phyloP scores from a whole-genome alignment of 139 green algal species.

The Tetradesmus lagerheimii region DNA sequence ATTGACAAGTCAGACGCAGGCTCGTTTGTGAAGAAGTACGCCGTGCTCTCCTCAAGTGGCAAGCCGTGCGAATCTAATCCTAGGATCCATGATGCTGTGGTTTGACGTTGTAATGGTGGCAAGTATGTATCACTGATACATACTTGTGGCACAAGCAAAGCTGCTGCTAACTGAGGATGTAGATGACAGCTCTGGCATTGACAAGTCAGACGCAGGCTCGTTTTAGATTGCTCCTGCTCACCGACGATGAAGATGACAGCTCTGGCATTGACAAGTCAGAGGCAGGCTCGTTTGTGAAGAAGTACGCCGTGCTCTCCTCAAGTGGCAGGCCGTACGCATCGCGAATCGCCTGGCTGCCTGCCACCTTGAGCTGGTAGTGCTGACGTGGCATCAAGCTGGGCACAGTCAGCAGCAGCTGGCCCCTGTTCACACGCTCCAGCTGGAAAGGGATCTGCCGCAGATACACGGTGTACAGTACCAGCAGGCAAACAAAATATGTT shows the following conservation, averaged over 20 bases:
- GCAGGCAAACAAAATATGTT: neutral
- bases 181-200: neutral
- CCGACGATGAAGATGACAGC: neutral
- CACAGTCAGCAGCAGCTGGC: slow-evolving; percentile 46
- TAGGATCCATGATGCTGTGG: no score
- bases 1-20: neutral
- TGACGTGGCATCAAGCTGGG: slow-evolving; percentile 16
- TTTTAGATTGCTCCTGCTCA: no score
- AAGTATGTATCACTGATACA: no score
- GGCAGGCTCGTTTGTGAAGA: slow-evolving; percentile 21
- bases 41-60: neutral
- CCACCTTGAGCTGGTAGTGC: slow-evolving; percentile 38
- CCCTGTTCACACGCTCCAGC: slow-evolving; percentile 32
- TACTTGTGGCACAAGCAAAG: no score
- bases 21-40: slow-evolving; percentile 31
- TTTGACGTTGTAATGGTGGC: no score
- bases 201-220: neutral
- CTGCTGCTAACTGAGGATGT: neutral
- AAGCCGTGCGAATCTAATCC: neutral
- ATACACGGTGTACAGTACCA: no score
- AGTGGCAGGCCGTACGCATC: neutral
- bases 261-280: neutral
- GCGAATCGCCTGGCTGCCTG: neutral
- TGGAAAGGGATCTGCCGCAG: neutral
- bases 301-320: slow-evolving; percentile 3